Base-by-base conservation (phyloP, 2,329 filamentous ascomycete genomes). In the Epichloe gansuensis region DNA sequence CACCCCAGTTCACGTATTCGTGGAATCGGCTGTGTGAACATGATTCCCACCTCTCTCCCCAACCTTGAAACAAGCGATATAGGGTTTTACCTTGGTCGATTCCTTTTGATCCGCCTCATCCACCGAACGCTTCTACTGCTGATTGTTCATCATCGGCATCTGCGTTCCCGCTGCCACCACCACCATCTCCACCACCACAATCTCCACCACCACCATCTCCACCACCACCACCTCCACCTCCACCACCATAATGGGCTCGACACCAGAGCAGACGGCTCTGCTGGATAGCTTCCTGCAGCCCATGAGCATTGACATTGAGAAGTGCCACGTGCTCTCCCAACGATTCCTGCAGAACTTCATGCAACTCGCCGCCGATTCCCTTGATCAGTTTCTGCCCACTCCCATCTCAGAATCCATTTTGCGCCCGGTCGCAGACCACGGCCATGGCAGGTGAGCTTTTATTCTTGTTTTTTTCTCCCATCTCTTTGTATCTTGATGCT, bases 371-470 rank as follows among this genome's bases (percentile, higher is more conserved):
- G 72, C 74, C 52, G 65, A 78, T 38, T 79, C 78, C 1, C 54
- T 65, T 23, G 67, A 76, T 41, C 80, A 83, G 61, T 83, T 83
- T 59, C 64, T 83, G 37, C 71, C 78, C 11, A 83, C 80, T 3
- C 80, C 80, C 46, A 80, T 83, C 58, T 78, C 77, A 3, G 78
- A 82, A 57, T 75, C 76, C 6, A 75, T 83, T 51, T 61, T 83
- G 56, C 71, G 75, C 39, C 77, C 75, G 11, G 66, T 70, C 11
- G 66, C 65, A 23, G 65, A 69, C 39, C 61, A 62, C 50, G 67
- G 70, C 56, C 69, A 69, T 54, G 73, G 75, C 63, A 66, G 76
- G 79, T 77, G 68, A 68, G 78, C 68, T 55, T 37, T 15, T 15
- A 2, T 21, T 25, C 23, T 4, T 7, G 15, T 21, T 31, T 12